These are phyloP conservation scores for Pseudogymnoascus sp. DNA, from an alignment of 2,329 filamentous ascomycete species.

Conservation along the genomic window DNA sequence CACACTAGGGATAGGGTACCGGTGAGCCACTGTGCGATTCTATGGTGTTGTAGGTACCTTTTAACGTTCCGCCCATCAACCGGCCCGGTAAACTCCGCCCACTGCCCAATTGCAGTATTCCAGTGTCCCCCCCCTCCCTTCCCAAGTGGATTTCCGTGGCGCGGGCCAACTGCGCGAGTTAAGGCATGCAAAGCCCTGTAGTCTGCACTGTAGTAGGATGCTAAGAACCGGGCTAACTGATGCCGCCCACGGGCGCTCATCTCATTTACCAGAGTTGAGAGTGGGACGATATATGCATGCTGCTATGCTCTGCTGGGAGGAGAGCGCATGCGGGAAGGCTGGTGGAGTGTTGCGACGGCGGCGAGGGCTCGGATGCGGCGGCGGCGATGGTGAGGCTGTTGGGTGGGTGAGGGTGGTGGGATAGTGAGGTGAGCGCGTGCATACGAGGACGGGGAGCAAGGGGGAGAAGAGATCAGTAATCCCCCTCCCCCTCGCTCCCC, in stretches of 20 bases:
- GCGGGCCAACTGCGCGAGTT: not conserved
- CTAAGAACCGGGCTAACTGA: not conserved
- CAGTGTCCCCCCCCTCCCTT: no score
- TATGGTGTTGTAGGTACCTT: not conserved
- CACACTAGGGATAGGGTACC: not conserved
- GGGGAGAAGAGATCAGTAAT: not conserved
- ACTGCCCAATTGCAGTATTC: not conserved
- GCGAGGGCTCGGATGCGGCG: not conserved
- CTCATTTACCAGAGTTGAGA: constrained; percentile 6
- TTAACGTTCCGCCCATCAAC: not conserved
- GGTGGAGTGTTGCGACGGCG: not conserved
- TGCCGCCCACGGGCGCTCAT: not conserved
- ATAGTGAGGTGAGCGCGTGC: no score
- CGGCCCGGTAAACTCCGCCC: not conserved
- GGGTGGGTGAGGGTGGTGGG: constrained; percentile 18
- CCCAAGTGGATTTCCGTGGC: not conserved
- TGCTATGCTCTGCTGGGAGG: not conserved
- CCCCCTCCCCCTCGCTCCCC: not conserved
- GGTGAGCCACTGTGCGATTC: not conserved
- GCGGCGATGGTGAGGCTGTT: constrained; percentile 33
- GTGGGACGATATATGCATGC: not conserved
- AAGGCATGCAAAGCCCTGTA: not conserved
- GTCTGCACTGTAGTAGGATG: not conserved
- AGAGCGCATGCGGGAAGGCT: not conserved
- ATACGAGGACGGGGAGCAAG: not conserved